Conservation (phyloP, 768 basidiomycete genomes). For the Rhodosporidiobolus odoratus region DNA sequence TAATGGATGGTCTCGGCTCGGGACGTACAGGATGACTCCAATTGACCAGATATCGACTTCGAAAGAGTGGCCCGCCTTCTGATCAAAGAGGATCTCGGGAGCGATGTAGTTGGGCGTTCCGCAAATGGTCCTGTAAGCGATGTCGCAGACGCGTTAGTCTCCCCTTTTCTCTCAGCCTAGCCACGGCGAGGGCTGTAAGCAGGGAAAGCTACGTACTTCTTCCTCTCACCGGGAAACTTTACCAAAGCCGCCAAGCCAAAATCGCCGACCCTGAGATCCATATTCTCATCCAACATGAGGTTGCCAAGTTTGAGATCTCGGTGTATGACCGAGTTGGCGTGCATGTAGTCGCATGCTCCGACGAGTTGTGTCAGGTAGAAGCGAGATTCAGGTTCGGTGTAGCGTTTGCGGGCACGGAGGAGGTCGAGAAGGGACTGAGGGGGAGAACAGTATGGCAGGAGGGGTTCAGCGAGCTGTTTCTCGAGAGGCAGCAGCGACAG, state of each 20-base stretch:
- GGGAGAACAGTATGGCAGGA: not conserved
- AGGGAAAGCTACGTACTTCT: constrained; percentile 57
- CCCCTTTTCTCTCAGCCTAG: not conserved
- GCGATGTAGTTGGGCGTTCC: constrained; percentile 99
- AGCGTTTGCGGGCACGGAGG: constrained; percentile 38
- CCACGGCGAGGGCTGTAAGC: too few species aligned
- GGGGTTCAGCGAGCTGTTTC: not conserved
- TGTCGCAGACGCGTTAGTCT: not conserved
- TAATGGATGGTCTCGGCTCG: not conserved
- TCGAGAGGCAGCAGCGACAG: not conserved
- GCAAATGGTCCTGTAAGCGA: constrained; percentile 66
- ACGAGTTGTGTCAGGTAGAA: constrained; percentile 91
- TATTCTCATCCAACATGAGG: constrained; percentile 78
- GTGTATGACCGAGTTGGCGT: constrained; percentile 91
- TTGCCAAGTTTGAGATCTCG: constrained; percentile 96
- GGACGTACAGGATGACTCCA: constrained; percentile 76
- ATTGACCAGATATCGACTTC: constrained; percentile 98
- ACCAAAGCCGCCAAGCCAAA: constrained; percentile 95
- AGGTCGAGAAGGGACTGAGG: constrained; percentile 55
- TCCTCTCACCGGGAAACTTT: constrained; percentile 90
- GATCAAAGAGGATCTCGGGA: constrained; percentile 93
- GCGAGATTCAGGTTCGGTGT: constrained; percentile 86
- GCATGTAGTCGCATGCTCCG: constrained; percentile 96
- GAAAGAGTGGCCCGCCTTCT: constrained; percentile 91
- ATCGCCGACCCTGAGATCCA: constrained; percentile 96